Conservation (phyloP, 257 asterid species). For the Capsicum baccatum region DNA sequence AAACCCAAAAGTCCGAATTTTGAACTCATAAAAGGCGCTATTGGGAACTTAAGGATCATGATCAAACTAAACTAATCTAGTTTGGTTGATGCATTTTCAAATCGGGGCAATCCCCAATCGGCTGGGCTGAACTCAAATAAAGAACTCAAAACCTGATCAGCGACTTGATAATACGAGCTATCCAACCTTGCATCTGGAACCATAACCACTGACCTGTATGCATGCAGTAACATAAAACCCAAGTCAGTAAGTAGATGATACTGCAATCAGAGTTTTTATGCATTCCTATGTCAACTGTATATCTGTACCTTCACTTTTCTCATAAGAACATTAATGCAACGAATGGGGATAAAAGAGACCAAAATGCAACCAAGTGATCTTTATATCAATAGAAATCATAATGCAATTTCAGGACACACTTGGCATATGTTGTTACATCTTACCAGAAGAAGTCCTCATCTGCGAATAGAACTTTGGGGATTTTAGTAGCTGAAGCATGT, state of each 20-base stretch:
- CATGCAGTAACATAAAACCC: constrained; percentile 35
- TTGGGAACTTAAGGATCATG: background rate
- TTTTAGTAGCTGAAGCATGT: background rate
- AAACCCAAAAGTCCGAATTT: background rate
- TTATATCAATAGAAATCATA: background rate
- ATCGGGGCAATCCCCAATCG: constrained; percentile 85
- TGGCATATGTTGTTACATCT: background rate
- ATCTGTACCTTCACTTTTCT: background rate
- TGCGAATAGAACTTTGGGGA: background rate
- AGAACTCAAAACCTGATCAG: constrained; percentile 82
- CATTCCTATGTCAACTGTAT: background rate
- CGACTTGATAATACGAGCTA: constrained; percentile 59
- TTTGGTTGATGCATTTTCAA: constrained; percentile 48
- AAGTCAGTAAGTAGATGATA: constrained; percentile 15
- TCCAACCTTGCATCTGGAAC: constrained; percentile 95
- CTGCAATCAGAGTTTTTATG: background rate
- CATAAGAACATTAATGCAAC: background rate
- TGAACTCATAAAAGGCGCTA: background rate
- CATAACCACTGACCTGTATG: constrained; percentile 88
- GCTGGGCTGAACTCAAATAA: constrained; percentile 74
- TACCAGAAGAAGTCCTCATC: background rate
- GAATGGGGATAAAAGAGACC: background rate
- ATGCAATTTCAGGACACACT: background rate
- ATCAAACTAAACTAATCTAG: constrained; percentile 1
- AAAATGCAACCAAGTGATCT: background rate